Base-by-base conservation (phyloP, 345 rosid species). In the Gossypium anomalum region DNA sequence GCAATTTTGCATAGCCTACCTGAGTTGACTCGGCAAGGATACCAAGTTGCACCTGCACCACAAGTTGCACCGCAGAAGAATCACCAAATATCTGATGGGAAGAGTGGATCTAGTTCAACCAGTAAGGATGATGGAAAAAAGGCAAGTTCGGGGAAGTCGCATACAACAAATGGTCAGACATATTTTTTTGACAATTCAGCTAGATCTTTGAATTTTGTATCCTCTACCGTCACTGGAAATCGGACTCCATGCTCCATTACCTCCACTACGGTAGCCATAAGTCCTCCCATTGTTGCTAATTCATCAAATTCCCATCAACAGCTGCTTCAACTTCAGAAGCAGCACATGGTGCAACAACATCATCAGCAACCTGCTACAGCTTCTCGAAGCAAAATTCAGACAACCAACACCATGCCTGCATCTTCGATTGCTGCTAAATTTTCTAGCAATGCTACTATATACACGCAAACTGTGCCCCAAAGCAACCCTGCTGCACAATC, bases 151-250 rank as follows among this genome's bases (percentile, higher is more conserved):
- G 86, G 87, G 71, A 84, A 81, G 83, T 52, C 82, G 15, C 67
- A 77, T 13, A 43, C 73, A 16, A 52, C 76, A 48, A 78, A 64
- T 22, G 91, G 80, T 20, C 89, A 81, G 77, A 78, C 88, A 8
- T 81, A 82, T 72, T 82, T 79, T 77, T 87, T 87, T 70, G 88
- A 87, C 71, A 81, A 86, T 78, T 80, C 91, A 56, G 77, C 87
- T 34, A 78, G 83, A 74, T 81, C 81, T 41, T 86, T 86, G 29
- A 83, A 80, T 81, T 86, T 86, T 71, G 84, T 75, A 61, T 79
- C 93, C 9, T 72, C 80, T 22, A 81, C 83, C 15, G 60, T 59
- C 53, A 12, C 55, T 22, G 89, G 88, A 72, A 74, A 82, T 72
- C 82, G 89, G 89, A 81, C 84, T 65, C 75, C 88, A 29, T 78